These are phyloP conservation scores for Acorus gramineus DNA, from an alignment of 106 monocot genomes.

Conservation along the genomic window DNA sequence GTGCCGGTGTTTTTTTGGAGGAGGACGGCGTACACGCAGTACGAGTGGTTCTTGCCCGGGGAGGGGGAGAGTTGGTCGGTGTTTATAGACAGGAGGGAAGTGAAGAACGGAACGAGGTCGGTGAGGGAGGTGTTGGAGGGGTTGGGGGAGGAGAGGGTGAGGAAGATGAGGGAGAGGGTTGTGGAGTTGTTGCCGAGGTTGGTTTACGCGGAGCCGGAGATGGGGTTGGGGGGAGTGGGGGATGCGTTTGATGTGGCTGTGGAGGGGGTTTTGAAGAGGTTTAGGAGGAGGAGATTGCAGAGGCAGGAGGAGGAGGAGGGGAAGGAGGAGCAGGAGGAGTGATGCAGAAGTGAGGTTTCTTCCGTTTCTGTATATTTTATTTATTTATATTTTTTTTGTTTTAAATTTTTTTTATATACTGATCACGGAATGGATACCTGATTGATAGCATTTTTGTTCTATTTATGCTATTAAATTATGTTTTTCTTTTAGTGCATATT, in stretches of 20 bases:
- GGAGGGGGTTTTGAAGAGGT: slow-evolving; percentile 42
- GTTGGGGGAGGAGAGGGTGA: slow-evolving; percentile 24
- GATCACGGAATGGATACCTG: too few species aligned
- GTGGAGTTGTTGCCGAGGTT: slow-evolving; percentile 37
- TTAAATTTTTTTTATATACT: too few species aligned
- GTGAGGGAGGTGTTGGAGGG: slow-evolving; percentile 30
- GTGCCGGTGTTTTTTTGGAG: slow-evolving; percentile 90
- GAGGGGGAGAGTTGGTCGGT: slow-evolving; percentile 61
- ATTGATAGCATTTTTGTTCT: too few species aligned
- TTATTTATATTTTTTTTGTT: too few species aligned
- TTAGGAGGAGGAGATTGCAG: slow-evolving; percentile 12
- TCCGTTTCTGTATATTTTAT: too few species aligned
- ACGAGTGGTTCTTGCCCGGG: slow-evolving; percentile 58
- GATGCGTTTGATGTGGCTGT: slow-evolving; percentile 66
- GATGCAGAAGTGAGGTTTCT: too few species aligned
- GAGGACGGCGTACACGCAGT: slow-evolving; percentile 64
- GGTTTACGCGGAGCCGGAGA: slow-evolving; percentile 37
- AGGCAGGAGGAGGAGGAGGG: background rate
- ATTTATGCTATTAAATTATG: too few species aligned
- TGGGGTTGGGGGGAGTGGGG: slow-evolving; percentile 13
- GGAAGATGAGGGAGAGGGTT: slow-evolving; percentile 44
- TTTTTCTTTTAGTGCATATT: too few species aligned
- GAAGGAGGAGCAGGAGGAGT: too few species aligned
- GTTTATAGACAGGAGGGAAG: slow-evolving; percentile 51
- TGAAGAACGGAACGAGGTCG: slow-evolving; percentile 44